A percentile compares a stretch with the other conserved stretches of the same genome.
phyloP scores from a whole-genome alignment of 2,329 filamentous ascomycete genomes.

The Fulvia fulva region DNA sequence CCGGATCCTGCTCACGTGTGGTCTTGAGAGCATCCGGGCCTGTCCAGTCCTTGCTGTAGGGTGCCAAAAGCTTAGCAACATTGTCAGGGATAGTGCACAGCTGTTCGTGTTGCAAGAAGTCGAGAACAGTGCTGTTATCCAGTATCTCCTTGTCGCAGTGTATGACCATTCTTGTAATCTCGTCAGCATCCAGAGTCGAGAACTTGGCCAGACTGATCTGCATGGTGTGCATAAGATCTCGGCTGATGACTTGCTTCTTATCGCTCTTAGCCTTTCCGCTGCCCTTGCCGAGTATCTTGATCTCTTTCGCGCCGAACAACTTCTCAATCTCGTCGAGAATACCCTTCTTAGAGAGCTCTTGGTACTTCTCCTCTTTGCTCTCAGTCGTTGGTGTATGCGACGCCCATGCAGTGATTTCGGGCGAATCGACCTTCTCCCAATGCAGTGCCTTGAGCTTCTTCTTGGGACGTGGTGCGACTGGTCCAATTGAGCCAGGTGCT shows the following conservation, averaged over 20 bases:
- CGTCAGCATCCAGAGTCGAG: slow-evolving; percentile 77
- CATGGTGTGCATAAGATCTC: slow-evolving; percentile 82
- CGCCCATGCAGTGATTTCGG: slow-evolving; percentile 90
- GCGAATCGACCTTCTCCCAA: slow-evolving; percentile 97
- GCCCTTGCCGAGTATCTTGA: slow-evolving; percentile 72
- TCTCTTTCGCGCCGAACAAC: slow-evolving; percentile 94
- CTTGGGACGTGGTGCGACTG: slow-evolving; percentile 84
- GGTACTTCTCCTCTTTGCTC: slow-evolving; percentile 91
- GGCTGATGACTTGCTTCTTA: slow-evolving; percentile 95
- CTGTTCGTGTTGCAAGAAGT: slow-evolving; percentile 90
- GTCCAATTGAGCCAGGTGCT: slow-evolving; percentile 56
- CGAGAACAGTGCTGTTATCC: slow-evolving; percentile 89
- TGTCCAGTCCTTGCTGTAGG: slow-evolving; percentile 95
- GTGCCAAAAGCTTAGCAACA: slow-evolving; percentile 82
- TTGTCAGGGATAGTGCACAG: slow-evolving; percentile 91
- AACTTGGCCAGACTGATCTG: slow-evolving; percentile 94
- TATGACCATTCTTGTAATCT: slow-evolving; percentile 87
- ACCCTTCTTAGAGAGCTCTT: slow-evolving; percentile 87
- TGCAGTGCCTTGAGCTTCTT: slow-evolving; percentile 99
- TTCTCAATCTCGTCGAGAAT: slow-evolving; percentile 97
- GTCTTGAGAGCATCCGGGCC: slow-evolving; percentile 76
- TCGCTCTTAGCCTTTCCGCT: slow-evolving; percentile 71
- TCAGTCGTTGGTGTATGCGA: slow-evolving; percentile 79
- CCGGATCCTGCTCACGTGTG: slow-evolving; percentile 77
- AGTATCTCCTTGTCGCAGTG: slow-evolving; percentile 88